Base-by-base conservation (phyloP, 805 yeast genomes). In the Starmerella vaccinii region DNA sequence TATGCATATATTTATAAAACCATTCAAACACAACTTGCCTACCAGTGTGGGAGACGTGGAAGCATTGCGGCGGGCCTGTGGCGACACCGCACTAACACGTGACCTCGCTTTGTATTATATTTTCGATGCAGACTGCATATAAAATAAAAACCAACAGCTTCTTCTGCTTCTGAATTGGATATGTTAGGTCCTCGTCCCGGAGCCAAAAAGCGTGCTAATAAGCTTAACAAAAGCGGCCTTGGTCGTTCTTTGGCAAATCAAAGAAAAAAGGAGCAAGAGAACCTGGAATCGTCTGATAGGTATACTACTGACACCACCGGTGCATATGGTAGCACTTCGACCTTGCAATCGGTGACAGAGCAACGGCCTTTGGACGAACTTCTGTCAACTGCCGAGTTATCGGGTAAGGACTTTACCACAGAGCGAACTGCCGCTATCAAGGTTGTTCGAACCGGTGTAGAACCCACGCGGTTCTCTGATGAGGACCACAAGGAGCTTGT, bases 321-420 rank as follows among this genome's bases (percentile, higher is more conserved):
- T 58, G 76, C 75, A n/a, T 55, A 55, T 19, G 58, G 58, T 22
- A 55, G 58, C 55, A 87, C 95, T 94, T 94, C 85, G 47, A 86
- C 88, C 57, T 70, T 92, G 62, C 78, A 92, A 64, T 88, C 97
- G 2, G 94, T 92, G 15, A 92, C 97, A 0, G 97, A 92, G 61
- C 97, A 92, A 65, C 78, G 83, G 59, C 82, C 97, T 1, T 69
- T 92, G 51, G 97, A 92, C 68, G 99, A 92, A 68, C 89, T 92
- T 66, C 76, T 92, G 62, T 83, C 81, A 62, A 90, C 97, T 7
- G 99, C 98, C 1, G 95, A 87, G 66, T 76, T 92, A 52, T 96
- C 97, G 2, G 95, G 88, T 63, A 88, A 90, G 19, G 97, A 92
- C 69, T 92, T 92, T 69, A 81, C 95, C 8, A 96, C 97, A 3